phyloP scores from a whole-genome alignment of 2,329 filamentous ascomycete species.

The Cryphonectria naterciae region DNA sequence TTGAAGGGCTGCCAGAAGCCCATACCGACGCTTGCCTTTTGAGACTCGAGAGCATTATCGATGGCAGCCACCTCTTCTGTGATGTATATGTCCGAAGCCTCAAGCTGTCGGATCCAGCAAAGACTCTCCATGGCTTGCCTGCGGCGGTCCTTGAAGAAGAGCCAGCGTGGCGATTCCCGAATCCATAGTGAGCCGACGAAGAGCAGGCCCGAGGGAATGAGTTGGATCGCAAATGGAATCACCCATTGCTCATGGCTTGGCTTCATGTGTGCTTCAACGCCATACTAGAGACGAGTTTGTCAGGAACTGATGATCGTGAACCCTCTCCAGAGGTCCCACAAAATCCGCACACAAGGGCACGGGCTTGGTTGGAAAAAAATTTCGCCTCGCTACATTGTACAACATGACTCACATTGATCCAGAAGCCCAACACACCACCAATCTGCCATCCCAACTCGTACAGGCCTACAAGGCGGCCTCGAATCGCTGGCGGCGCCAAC shows the following conservation, averaged over 20 bases:
- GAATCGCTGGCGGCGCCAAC: slow-evolving; percentile 24
- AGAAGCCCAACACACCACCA: slow-evolving; percentile 56
- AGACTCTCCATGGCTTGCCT: slow-evolving; percentile 55
- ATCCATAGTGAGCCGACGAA: slow-evolving; percentile 53
- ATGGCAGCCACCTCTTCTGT: slow-evolving; percentile 65
- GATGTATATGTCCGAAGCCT: slow-evolving; percentile 58
- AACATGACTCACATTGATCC: slow-evolving; percentile 48
- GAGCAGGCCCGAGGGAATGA: slow-evolving; percentile 58
- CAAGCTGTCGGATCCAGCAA: slow-evolving; percentile 58
- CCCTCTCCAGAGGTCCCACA: neutral
- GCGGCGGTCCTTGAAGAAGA: slow-evolving; percentile 57
- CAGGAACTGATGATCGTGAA: slow-evolving; percentile 19
- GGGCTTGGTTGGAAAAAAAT: neutral
- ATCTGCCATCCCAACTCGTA: slow-evolving; percentile 35
- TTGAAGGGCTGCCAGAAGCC: slow-evolving; percentile 65
- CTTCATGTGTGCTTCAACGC: slow-evolving; percentile 33
- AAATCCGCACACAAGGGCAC: slow-evolving; percentile 3
- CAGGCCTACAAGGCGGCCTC: slow-evolving; percentile 24
- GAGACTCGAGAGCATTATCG: slow-evolving; percentile 51
- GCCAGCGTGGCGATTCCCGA: slow-evolving; percentile 62
- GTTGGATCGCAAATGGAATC: slow-evolving; percentile 57
- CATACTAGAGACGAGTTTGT: slow-evolving; percentile 17
- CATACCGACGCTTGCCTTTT: slow-evolving; percentile 55
- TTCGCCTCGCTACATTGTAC: slow-evolving; percentile 33
- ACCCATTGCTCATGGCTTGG: slow-evolving; percentile 47